Conservation (phyloP, 768 basidiomycete species). For the Butyriboletus loyo region DNA sequence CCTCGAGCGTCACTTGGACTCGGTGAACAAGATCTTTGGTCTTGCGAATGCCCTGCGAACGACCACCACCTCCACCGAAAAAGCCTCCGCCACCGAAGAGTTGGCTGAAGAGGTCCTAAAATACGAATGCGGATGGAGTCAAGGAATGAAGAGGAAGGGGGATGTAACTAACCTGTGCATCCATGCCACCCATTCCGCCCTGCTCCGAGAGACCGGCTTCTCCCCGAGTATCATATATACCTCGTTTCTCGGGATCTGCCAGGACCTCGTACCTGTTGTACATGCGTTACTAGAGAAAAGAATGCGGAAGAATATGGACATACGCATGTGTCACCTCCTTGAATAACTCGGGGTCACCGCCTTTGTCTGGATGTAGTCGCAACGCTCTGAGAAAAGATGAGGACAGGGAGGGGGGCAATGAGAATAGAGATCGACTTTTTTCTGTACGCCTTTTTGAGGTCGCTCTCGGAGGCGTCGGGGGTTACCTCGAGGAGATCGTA, state of each 20-base stretch:
- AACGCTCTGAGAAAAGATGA: conserved; percentile 55
- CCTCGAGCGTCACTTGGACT: conserved; percentile 94
- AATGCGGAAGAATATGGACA: conserved; percentile 30
- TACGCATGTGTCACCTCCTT: conserved; percentile 97
- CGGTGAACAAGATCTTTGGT: conserved; percentile 99
- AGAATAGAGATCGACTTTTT: conserved; percentile 62
- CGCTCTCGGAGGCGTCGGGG: conserved; percentile 73
- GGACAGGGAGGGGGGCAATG: not conserved
- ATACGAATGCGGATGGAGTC: not conserved
- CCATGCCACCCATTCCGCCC: conserved; percentile 94
- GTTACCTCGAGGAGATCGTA: conserved; percentile 90
- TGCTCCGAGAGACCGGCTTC: conserved; percentile 87
- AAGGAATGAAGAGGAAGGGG: not conserved
- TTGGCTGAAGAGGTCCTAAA: conserved; percentile 92
- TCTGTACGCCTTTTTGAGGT: conserved; percentile 94
- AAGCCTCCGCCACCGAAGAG: conserved; percentile 86
- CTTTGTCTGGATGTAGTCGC: conserved; percentile 88
- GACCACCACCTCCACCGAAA: conserved; percentile 65
- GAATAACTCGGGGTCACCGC: conserved; percentile 94
- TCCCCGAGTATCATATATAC: conserved; percentile 84
- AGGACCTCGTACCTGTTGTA: conserved; percentile 82
- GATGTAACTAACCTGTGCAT: conserved; percentile 69
- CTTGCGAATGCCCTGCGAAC: conserved; percentile 75
- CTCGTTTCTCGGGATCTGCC: conserved; percentile 81
- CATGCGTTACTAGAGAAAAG: conserved; percentile 1